Evolutionary conservation across 1,139 yeast species (phyloP), one percentile per base, ranked within the genome.

Genomic region (Lodderomyces pseudojiufengensis): DNA sequence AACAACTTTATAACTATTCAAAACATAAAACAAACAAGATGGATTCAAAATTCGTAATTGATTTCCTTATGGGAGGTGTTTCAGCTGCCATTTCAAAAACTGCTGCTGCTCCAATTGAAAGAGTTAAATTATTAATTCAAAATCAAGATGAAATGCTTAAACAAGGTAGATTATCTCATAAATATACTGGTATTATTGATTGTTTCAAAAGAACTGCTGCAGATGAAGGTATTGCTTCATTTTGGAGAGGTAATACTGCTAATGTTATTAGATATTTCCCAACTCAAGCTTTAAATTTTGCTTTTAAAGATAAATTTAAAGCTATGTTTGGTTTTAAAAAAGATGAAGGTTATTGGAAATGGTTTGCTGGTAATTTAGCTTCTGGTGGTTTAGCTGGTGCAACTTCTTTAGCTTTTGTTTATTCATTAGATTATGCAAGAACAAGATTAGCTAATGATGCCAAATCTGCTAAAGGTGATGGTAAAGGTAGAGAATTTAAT

Each of bases 181-280:
- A 63, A 63, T 70, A 70, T 68, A 68, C 61, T 49, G 76, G 76
- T 70, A 70, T 70, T 38, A 59, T 41, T 43, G 76, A 70, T 51
- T 67, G 74, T 63, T 70, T 70, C 74, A 67, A 46, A 49, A 70
- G 76, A 70, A 70, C 76, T 49, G 71, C 74, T 45, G 73, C 72
- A 47, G 73, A 70, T 51, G 76, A 70, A 64, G 76, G 76, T 68
- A 50, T 66, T 46, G 55, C 53, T 50, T 63, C 76, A 42, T 70
- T 70, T 73, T 70, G 76, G 76, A 70, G 76, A 70, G 76, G 76
- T 68, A 70, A 70, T 74, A 70, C 76, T 47, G 76, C 76, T 50
- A 70, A 70, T 55, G 75, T 70, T 54, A 64, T 70, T 62, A 68
- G 76, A 66, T 70, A 70, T 68, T 70, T 70, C 73, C 75, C 76